phyloP scores from a whole-genome alignment of 163 green algal genomes.

The Scenedesmus sp. region DNA sequence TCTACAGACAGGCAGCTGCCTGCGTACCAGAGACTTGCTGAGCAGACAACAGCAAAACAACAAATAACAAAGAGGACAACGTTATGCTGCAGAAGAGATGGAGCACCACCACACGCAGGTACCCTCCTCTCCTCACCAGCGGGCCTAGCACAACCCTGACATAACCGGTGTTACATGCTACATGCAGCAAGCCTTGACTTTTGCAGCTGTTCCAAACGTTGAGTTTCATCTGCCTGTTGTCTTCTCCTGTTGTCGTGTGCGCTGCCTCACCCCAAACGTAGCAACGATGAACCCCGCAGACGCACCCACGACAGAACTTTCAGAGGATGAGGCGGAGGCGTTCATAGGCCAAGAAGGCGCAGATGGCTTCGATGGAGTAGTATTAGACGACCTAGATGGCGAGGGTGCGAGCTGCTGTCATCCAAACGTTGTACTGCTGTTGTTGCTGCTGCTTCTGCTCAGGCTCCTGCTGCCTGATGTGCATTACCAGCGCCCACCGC shows the following conservation, averaged over 20 bases:
- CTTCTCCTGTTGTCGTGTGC: not conserved
- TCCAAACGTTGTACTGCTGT: not conserved
- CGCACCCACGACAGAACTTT: not conserved
- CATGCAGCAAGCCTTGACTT: not conserved
- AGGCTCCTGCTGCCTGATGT: not conserved
- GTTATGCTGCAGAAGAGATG: no score
- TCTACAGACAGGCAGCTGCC: no score
- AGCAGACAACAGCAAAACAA: no score
- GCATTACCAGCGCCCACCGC: not conserved
- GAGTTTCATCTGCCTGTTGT: no score
- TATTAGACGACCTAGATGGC: constrained; percentile 67
- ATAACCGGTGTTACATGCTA: not conserved
- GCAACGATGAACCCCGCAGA: not conserved
- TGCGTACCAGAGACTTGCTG: no score
- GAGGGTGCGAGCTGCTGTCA: constrained; percentile 37
- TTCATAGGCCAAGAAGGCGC: constrained; percentile 57
- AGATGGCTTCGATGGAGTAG: constrained; percentile 58
- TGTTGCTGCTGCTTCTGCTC: not conserved
- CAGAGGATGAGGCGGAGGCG: constrained; percentile 50
- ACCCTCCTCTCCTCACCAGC: not conserved
- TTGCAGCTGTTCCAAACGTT: not conserved
- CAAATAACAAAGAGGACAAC: not conserved
- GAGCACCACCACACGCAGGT: not conserved
- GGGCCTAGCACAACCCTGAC: not conserved
- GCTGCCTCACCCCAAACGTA: not conserved